A percentile compares a stretch with the other conserved stretches of the same genome.
Conservation (phyloP, 2,329 filamentous ascomycete species). For the Fusarium sp. region DNA sequence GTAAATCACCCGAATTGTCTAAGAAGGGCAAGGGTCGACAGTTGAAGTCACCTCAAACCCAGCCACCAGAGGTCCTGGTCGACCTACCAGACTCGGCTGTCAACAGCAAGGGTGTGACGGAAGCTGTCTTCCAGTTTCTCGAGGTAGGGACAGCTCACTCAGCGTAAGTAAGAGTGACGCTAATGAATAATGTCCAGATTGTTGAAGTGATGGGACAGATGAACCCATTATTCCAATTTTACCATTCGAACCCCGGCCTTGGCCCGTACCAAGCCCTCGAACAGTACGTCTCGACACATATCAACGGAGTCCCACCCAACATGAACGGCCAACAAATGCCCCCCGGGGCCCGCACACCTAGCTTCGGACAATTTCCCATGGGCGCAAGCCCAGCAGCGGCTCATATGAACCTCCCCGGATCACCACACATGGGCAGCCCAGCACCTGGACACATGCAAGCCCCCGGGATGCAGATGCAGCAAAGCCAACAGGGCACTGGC, state of each 20-base stretch:
- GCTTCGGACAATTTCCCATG: slow-evolving; percentile 68
- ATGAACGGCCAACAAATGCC: slow-evolving; percentile 64
- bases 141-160: slow-evolving; percentile 60
- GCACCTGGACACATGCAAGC: slow-evolving; percentile 72
- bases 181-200: slow-evolving; percentile 58
- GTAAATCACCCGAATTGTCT: slow-evolving; percentile 74
- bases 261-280: slow-evolving; percentile 70
- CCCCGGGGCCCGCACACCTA: slow-evolving; percentile 64
- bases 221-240: slow-evolving; percentile 71
- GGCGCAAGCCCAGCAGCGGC: slow-evolving; percentile 69
- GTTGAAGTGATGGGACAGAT: slow-evolving; percentile 75
- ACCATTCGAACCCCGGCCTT: slow-evolving; percentile 64
- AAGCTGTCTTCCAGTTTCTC: slow-evolving; percentile 72
- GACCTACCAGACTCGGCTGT: slow-evolving; percentile 70
- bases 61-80: slow-evolving; percentile 68
- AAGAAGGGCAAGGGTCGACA: slow-evolving; percentile 72
- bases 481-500: slow-evolving; percentile 75
- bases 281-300: slow-evolving; percentile 65
- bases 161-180: slow-evolving; percentile 36
- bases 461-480: slow-evolving; percentile 74
- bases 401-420: slow-evolving; percentile 72
- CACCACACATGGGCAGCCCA: slow-evolving; percentile 70
- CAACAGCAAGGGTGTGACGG: slow-evolving; percentile 70
- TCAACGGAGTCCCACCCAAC: slow-evolving; percentile 54
- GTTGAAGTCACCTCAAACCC: slow-evolving; percentile 68